Base-by-base conservation (phyloP, 768 basidiomycete species). In the Dacryopinax spathularia region DNA sequence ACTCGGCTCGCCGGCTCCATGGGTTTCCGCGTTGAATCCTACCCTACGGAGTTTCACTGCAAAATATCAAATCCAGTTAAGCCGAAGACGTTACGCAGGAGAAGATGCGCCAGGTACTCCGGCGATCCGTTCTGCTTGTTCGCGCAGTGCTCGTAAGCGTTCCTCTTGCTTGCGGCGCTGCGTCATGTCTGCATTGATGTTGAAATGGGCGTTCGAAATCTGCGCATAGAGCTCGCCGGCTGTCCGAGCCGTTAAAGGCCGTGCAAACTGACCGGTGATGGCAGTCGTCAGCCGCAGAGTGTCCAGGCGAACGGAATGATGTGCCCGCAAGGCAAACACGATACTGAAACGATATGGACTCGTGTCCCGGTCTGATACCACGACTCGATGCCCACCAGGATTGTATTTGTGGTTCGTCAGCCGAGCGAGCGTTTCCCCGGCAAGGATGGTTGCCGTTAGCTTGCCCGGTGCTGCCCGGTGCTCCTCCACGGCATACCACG, bases 181-280 rank as follows among this genome's bases (percentile, higher is more conserved):
- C 20, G 60, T 43, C 34, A 56, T 33, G 25, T 48, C 61, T 16
- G 64, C 66, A 36, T 68, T 68, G 1, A 68, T 60, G 33, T 68
- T 68, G 62, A 63, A 68, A 48, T 68, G 67, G 20, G 65, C 61
- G 13, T 66, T 60, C 25, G 65, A 63, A 27, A 68, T 68, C 22
- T 56, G 63, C 9, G 20, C 29, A 59, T 66, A 68, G 25, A 68
- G 65, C 29, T 68, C 65, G 2, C 63, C 56, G 6, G 62, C 62
- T n/a, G 33, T 37, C 9, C 63, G 39, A 13, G 62, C 56, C 20
- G 37, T 27, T 2, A 66, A 22, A 10, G 67, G 65, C 33, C 33
- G 48, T 18, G 35, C 12, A 34, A 64, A 66, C 2, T 34, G 34
- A 13, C 67, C 67, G 16, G 67, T 68, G 22, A 66, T 61, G 4